These are phyloP conservation scores for Boletellus sp. DNA, from an alignment of 1,284 basidiomycete genomes.

Conservation along the genomic window DNA sequence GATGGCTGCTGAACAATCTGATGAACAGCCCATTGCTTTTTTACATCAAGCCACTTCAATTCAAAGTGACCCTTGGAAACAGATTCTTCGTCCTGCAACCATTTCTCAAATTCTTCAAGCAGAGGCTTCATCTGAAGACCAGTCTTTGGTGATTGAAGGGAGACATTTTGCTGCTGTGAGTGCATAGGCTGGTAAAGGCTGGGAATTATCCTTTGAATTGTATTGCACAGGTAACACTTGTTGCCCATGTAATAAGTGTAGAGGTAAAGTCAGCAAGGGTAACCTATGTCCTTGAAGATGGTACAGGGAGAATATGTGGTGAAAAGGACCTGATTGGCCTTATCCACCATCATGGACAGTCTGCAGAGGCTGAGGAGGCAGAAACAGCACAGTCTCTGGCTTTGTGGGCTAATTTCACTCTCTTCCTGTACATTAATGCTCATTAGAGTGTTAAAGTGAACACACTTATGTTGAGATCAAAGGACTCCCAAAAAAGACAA, in stretches of 20 bases:
- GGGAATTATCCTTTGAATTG: background rate
- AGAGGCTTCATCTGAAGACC: constrained; percentile 7
- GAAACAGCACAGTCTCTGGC: constrained; percentile 7
- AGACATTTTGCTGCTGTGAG: constrained; percentile 17
- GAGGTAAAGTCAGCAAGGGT: background rate
- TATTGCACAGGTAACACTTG: constrained; percentile 19
- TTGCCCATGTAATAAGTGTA: constrained; percentile 22
- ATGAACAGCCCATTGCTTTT: constrained; percentile 1
- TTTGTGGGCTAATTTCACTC: constrained; percentile 16
- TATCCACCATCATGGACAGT: background rate
- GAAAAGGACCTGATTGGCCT: constrained; percentile 2
- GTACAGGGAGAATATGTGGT: constrained; percentile 28
- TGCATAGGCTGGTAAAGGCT: background rate
- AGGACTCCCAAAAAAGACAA: constrained; percentile 2
- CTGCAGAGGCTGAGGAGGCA: constrained; percentile 9
- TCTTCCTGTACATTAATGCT: background rate
- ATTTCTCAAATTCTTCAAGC: constrained; percentile 25
- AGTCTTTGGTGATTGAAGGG: constrained; percentile 14
- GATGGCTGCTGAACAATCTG: constrained; percentile 15
- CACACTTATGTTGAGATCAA: constrained; percentile 20
- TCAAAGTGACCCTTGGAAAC: constrained; percentile 1
- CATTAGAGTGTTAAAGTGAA: constrained; percentile 10
- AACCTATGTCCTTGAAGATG: constrained; percentile 26
- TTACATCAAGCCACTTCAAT: background rate
- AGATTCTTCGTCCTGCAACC: constrained; percentile 21